These are phyloP conservation scores for Lichtheimia hyalospora DNA, from an alignment of 371 early-diverging fungal genomes.

Conservation along the genomic window DNA sequence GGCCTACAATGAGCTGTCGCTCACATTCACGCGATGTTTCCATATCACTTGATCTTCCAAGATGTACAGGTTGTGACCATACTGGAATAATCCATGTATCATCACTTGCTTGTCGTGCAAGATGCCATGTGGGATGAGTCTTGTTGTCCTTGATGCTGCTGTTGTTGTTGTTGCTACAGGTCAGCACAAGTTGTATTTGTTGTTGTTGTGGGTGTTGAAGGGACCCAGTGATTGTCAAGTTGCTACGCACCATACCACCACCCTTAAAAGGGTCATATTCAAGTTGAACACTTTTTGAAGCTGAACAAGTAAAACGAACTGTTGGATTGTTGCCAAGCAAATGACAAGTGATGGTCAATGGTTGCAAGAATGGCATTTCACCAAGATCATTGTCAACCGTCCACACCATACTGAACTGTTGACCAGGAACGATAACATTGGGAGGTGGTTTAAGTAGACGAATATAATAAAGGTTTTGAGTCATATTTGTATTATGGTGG, in stretches of 20 bases:
- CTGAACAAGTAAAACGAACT: no score
- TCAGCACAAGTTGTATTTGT: constrained; percentile 8
- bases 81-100: constrained; percentile 37
- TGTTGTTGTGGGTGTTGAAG: not conserved
- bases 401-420: constrained; percentile 48
- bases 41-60: constrained; percentile 8
- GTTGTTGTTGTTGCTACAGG: constrained; percentile 1
- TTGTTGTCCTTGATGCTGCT: no score
- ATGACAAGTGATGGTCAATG: constrained; percentile 18
- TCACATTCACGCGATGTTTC: not conserved
- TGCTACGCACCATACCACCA: constrained; percentile 29
- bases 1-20: constrained; percentile 29
- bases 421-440: constrained; percentile 11
- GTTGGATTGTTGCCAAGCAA: not conserved
- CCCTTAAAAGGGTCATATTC: constrained; percentile 32
- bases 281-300: constrained; percentile 1
- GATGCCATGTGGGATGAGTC: no score
- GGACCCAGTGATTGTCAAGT: constrained; percentile 21
- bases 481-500: not conserved
- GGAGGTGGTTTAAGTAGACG: constrained; percentile 49
- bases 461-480: constrained; percentile 27
- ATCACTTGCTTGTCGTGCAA: constrained; percentile 1
- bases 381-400: constrained; percentile 48
- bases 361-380: constrained; percentile 31
- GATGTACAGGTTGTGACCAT: constrained; percentile 30